phyloP scores from a whole-genome alignment of 805 yeast species.

The Yamadazyma tumulicola region DNA sequence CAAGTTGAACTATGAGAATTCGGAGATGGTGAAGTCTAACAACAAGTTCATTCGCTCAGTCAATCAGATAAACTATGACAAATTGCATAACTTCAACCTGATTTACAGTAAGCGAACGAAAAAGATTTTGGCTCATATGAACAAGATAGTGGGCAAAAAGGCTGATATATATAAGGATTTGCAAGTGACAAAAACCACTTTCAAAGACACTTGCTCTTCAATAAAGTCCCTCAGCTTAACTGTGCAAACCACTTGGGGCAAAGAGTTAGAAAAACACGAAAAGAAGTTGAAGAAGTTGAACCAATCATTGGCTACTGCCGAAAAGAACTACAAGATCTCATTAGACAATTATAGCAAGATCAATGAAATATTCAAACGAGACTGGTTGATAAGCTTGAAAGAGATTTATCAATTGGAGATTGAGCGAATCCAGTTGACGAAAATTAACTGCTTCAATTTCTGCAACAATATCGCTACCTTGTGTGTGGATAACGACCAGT shows the following conservation, averaged over 20 bases:
- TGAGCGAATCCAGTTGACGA: constrained; percentile 66
- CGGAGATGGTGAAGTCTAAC: constrained; percentile 56
- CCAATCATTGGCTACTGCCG: constrained; percentile 35
- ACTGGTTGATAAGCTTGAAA: constrained; percentile 66
- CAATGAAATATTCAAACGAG: constrained; percentile 61
- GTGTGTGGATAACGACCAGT: constrained; percentile 76
- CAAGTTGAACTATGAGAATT: constrained; percentile 54
- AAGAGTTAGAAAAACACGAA: constrained; percentile 61
- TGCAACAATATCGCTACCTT: constrained; percentile 70
- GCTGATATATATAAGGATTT: constrained; percentile 32
- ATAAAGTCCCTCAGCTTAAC: constrained; percentile 59
- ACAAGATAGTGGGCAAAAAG: constrained; percentile 50
- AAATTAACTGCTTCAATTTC: constrained; percentile 72
- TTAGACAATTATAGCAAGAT: constrained; percentile 52
- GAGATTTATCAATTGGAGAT: constrained; percentile 66
- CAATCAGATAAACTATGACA: constrained; percentile 43
- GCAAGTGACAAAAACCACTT: constrained; percentile 42
- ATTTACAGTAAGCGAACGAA: constrained; percentile 51
- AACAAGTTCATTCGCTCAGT: constrained; percentile 49
- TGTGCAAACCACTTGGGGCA: constrained; percentile 67
- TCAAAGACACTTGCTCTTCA: constrained; percentile 54
- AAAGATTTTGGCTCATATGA: constrained; percentile 55
- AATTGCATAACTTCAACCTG: constrained; percentile 50
- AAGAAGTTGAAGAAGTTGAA: constrained; percentile 51
- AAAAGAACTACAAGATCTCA: constrained; percentile 56